Evolutionary conservation across 176 grass and related monocot genomes (phyloP).

Genomic region (Tillandsia fasciculata): DNA sequence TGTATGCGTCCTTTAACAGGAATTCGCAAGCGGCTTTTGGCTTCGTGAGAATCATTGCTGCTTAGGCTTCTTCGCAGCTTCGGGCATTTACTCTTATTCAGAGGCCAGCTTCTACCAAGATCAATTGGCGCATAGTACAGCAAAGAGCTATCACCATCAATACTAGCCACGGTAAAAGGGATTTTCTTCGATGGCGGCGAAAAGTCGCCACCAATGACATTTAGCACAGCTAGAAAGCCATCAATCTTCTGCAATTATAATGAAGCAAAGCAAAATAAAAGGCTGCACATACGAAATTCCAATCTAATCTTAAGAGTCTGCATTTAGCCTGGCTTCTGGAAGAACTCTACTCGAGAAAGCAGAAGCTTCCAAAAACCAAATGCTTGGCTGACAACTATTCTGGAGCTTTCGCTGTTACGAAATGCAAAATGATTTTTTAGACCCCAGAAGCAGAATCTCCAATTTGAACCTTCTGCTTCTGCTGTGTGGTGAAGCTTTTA

Average conservation of each 20-base stretch:
- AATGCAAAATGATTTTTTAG: too few relatives aligned
- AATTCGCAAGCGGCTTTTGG: constrained; percentile 66
- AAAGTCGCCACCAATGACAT: constrained; percentile 79
- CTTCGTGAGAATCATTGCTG: constrained; percentile 52
- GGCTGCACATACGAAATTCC: not conserved
- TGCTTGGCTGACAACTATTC: too few relatives aligned
- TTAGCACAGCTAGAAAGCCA: constrained; percentile 86
- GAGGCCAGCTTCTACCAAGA: constrained; percentile 45
- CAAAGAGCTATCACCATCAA: constrained; percentile 79
- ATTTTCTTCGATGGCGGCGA: constrained; percentile 72
- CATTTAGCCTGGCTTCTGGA: too few relatives aligned
- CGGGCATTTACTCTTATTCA: constrained; percentile 38
- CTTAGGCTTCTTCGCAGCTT: constrained; percentile 16
- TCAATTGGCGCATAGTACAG: constrained; percentile 86
- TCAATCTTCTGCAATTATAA: constrained; percentile 58
- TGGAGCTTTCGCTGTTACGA: too few relatives aligned
- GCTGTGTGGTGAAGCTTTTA: too few relatives aligned
- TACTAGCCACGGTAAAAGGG: constrained; percentile 75
- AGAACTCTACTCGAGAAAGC: too few relatives aligned
- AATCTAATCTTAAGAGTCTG: too few relatives aligned
- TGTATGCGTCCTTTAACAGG: constrained; percentile 88
- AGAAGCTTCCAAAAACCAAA: too few relatives aligned
- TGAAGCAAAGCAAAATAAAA: not conserved
- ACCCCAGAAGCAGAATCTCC: too few relatives aligned
- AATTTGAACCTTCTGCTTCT: too few relatives aligned